phyloP scores from a whole-genome alignment of 805 yeast species.

The Ogataea paradorogensis region DNA sequence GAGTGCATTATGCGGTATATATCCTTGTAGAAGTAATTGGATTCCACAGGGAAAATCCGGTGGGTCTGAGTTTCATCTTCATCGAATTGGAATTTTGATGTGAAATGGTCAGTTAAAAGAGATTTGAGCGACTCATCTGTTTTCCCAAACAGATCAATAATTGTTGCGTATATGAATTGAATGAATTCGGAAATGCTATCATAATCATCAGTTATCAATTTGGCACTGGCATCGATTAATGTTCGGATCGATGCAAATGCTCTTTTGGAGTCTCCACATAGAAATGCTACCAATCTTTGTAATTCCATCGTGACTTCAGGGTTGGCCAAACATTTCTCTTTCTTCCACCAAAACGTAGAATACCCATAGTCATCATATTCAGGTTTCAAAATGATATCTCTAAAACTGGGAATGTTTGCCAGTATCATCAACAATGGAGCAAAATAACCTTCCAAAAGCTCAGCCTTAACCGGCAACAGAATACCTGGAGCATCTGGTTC shows the following conservation, averaged over 20 bases:
- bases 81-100: slow-evolving; percentile 15
- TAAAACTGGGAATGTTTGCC: slow-evolving; percentile 36
- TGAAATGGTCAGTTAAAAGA: slow-evolving; percentile 19
- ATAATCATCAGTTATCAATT: slow-evolving; percentile 25
- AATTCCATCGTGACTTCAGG: slow-evolving; percentile 35
- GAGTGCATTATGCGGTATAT: slow-evolving; percentile 35
- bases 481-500: slow-evolving; percentile 29
- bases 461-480: slow-evolving; percentile 34
- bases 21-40: slow-evolving; percentile 27
- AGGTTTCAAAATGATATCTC: slow-evolving; percentile 30
- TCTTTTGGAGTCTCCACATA: slow-evolving; percentile 35
- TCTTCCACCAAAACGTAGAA: slow-evolving; percentile 40
- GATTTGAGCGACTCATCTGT: slow-evolving; percentile 12
- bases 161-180: slow-evolving; percentile 19
- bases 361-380: slow-evolving; percentile 36
- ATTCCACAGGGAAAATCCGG: slow-evolving; percentile 35
- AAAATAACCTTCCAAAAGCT: slow-evolving; percentile 37
- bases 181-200: slow-evolving; percentile 31
- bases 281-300: slow-evolving; percentile 38
- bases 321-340: slow-evolving; percentile 26
- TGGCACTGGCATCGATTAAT: slow-evolving; percentile 32
- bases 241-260: slow-evolving; percentile 38
- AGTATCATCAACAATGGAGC: slow-evolving; percentile 41
- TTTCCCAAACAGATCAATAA: slow-evolving; percentile 21
- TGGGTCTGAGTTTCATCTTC: slow-evolving; percentile 17